A percentile compares a stretch with the other conserved stretches of the same genome.
Conservation (phyloP, 2,329 filamentous ascomycete species). For the Trichophyton verrucosum region DNA sequence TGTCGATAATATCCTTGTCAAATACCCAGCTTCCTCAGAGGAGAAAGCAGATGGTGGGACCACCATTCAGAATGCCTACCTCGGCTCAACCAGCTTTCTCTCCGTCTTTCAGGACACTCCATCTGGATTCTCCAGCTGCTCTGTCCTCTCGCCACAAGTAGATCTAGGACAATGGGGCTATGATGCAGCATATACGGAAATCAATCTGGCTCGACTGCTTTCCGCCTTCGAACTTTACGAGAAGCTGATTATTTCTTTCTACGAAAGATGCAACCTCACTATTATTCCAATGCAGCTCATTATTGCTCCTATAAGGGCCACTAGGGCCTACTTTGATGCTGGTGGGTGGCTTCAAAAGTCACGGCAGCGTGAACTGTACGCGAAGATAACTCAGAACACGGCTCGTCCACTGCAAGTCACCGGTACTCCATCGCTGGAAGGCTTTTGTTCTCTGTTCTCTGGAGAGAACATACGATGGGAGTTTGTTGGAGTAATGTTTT, state of each 20-base stretch:
- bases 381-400: slow-evolving; percentile 20
- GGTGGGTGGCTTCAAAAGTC: slow-evolving; percentile 8
- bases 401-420: slow-evolving; percentile 16
- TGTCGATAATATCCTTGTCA: not conserved
- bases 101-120: slow-evolving; percentile 17
- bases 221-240: slow-evolving; percentile 8
- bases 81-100: slow-evolving; percentile 26
- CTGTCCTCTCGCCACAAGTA: slow-evolving; percentile 4
- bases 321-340: slow-evolving; percentile 12
- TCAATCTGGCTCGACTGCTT: slow-evolving; percentile 10
- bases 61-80: slow-evolving; percentile 18
- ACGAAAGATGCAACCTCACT: slow-evolving; percentile 4
- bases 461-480: slow-evolving; percentile 17
- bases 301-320: slow-evolving; percentile 21
- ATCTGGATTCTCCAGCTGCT: slow-evolving; percentile 14
- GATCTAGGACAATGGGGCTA: slow-evolving; percentile 8
- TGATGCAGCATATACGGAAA: slow-evolving; percentile 21
- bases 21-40: not conserved
- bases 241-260: slow-evolving; percentile 6
- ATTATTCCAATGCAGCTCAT: slow-evolving; percentile 24
- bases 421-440: slow-evolving; percentile 17
- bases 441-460: slow-evolving; percentile 27
- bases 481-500: slow-evolving; percentile 17
- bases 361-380: slow-evolving; percentile 10
- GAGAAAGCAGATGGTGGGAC: slow-evolving; percentile 2